Evolutionary conservation across 2,329 filamentous ascomycete species (phyloP).

Genomic region (Cordyceps pruinosa): DNA sequence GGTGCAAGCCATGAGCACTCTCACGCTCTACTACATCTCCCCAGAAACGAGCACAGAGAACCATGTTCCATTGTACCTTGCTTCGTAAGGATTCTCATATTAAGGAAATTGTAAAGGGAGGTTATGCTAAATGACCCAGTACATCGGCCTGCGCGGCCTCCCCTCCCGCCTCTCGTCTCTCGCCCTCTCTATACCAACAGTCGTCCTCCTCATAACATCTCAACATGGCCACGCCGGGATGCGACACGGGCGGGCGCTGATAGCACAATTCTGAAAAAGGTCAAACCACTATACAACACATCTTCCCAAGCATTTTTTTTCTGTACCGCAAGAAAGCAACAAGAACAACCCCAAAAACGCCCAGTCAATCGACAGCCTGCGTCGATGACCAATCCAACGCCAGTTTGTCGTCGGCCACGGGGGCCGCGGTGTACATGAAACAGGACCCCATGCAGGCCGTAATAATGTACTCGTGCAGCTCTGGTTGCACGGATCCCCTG

Average conservation of each 20-base stretch:
- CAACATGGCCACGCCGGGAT: background rate
- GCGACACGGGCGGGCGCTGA: background rate
- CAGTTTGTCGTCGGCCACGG: background rate
- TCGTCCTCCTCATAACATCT: constrained; percentile 1
- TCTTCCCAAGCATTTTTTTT: background rate
- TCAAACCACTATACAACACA: background rate
- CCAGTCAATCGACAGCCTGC: constrained; percentile 7
- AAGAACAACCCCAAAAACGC: constrained; percentile 9
- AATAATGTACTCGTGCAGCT: constrained; percentile 5
- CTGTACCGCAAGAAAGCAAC: background rate
- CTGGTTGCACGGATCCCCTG: background rate
- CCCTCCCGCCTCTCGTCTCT: too few species aligned
- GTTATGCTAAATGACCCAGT: constrained; percentile 4
- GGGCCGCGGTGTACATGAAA: background rate
- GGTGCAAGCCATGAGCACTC: too few species aligned
- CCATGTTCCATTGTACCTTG: background rate
- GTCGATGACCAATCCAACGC: constrained; percentile 3
- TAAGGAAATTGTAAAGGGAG: background rate
- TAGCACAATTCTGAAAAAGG: background rate
- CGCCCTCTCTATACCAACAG: background rate
- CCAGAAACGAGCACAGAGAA: too few species aligned
- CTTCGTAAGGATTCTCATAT: constrained; percentile 3
- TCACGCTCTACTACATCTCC: too few species aligned
- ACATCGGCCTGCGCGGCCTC: background rate
- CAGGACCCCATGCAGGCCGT: background rate